Evolutionary conservation across 768 basidiomycete genomes (phyloP), one percentile per base, ranked within the genome.

Genomic region (Leccinum sublutescens): DNA sequence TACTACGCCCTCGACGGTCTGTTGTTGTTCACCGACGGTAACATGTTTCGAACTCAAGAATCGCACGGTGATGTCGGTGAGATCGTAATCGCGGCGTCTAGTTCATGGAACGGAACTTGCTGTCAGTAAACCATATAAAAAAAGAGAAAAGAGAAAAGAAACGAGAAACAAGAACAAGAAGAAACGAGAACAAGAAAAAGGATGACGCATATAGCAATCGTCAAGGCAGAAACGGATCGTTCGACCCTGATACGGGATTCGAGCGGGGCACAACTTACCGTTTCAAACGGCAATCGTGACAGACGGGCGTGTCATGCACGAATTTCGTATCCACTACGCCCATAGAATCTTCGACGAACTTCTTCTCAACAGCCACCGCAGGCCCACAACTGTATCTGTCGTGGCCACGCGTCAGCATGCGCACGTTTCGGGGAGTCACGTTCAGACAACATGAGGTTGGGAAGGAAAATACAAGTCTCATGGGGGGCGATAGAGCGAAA

Each of bases 31-130:
- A 34, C 33, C 19, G 52, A 63, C 73, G 2, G 73, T 62, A 47
- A 73, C 69, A 56, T 74, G 74, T 43, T 72, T 71, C 48, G 70
- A 63, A 50, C 71, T 69, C 53, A 76, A 65, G 34, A 82, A 70
- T 54, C 82, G 85, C 57, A 90, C 76, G 50, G 81, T 81, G 64
- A 91, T 81, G 58, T 88, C 82, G 31, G 89, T 80, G 31, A 78
- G 76, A 15, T 79, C 77, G 77, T 86, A 91, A 56, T 84, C 76
- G 10, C 66, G 66, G 65, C 68, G 69, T 69, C 75, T 69, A 59
- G 47, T 57, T 57, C 56, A 57, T 34, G 54, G 63, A 64, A 65
- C 59, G 55, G 61, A 65, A 62, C 62, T 10, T 54, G 57, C 52
- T 58, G 61, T 66, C 56, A 64, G 62, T 61, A 12, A 19, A 51